Percentiles rank a stretch among this genome's conserved stretches.
Conservation (phyloP, 371 early-diverging fungal species). For the Mucor lusitanicus region DNA sequence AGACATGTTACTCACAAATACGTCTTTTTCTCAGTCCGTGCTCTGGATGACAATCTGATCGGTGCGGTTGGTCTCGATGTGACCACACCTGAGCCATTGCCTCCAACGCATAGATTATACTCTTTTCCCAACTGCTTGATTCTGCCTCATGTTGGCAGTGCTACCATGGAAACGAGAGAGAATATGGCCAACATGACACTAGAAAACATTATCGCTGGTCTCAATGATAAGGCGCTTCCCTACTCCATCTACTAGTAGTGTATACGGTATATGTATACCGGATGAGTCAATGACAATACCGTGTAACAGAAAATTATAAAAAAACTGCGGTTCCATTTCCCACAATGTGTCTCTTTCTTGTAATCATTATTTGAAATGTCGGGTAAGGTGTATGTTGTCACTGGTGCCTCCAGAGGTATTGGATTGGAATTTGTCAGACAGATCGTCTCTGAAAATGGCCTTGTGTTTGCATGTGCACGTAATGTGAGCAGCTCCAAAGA, state of each 20-base stretch:
- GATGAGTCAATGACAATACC: not conserved
- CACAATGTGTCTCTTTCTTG: not conserved
- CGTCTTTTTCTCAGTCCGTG: slow-evolving; percentile 39
- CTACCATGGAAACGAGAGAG: slow-evolving; percentile 81
- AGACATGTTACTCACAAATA: not conserved
- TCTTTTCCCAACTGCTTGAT: slow-evolving; percentile 67
- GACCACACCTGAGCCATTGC: slow-evolving; percentile 86
- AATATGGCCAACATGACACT: slow-evolving; percentile 67
- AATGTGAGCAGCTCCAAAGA: slow-evolving; percentile 22
- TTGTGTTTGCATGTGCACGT: slow-evolving; percentile 41
- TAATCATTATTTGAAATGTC: not conserved
- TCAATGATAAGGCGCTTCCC: slow-evolving; percentile 29
- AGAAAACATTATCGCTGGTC: slow-evolving; percentile 33
- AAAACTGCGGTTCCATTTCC: not conserved
- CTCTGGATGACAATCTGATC: slow-evolving; percentile 63
- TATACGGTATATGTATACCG: not conserved
- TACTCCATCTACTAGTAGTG: slow-evolving; percentile 7
- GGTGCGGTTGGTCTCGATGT: slow-evolving; percentile 86
- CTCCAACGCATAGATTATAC: slow-evolving; percentile 60
- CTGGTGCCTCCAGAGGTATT: slow-evolving; percentile 35
- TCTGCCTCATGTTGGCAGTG: slow-evolving; percentile 77
- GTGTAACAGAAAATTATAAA: not conserved
- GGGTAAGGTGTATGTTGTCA: slow-evolving; percentile 6
- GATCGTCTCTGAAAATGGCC: slow-evolving; percentile 24
- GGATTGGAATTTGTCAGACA: slow-evolving; percentile 49